These are phyloP conservation scores for Tricholoma bakamatsutake DNA, from an alignment of 768 basidiomycete genomes.

Conservation along the genomic window DNA sequence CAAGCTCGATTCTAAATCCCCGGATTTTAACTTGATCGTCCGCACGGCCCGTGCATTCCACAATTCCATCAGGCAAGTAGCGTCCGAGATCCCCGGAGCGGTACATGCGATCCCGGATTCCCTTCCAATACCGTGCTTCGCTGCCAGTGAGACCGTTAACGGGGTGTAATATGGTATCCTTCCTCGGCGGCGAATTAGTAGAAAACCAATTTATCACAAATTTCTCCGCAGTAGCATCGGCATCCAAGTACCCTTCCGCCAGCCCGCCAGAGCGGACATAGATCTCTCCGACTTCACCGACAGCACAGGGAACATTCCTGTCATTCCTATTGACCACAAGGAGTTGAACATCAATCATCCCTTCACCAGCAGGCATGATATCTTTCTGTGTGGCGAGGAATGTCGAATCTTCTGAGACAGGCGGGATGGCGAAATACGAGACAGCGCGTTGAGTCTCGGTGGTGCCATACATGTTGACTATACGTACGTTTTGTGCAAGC, in stretches of 20 bases:
- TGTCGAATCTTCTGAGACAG: conserved; percentile 75
- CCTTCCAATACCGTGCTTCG: conserved; percentile 85
- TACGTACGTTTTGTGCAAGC: conserved; percentile 85
- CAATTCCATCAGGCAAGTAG: conserved; percentile 85
- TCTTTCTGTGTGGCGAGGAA: conserved; percentile 95
- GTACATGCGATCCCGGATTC: conserved; percentile 96
- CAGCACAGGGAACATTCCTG: conserved; percentile 77
- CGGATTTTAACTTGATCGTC: conserved; percentile 99
- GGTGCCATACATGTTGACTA: conserved; percentile 99
- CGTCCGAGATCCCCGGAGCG: conserved; percentile 95
- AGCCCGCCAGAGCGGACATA: conserved; percentile 95
- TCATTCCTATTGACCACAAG: conserved; percentile 92
- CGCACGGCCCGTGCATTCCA: conserved; percentile 95
- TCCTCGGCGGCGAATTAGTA: conserved; percentile 36
- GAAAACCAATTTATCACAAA: conserved; percentile 95
- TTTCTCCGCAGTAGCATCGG: conserved; percentile 79
- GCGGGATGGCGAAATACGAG: conserved; percentile 91
- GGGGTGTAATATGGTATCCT: conserved; percentile 71
- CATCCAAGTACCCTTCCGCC: conserved; percentile 90
- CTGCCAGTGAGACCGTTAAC: conserved; percentile 49
- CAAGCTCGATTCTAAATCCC: conserved; percentile 96
- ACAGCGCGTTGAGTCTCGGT: conserved; percentile 99
- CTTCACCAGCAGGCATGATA: conserved; percentile 94
- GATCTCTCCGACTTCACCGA: conserved; percentile 98
- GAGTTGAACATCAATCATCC: conserved; percentile 97